These are phyloP conservation scores for Moniliophthora roreri DNA, from an alignment of 1,284 basidiomycete genomes.

Conservation along the genomic window DNA sequence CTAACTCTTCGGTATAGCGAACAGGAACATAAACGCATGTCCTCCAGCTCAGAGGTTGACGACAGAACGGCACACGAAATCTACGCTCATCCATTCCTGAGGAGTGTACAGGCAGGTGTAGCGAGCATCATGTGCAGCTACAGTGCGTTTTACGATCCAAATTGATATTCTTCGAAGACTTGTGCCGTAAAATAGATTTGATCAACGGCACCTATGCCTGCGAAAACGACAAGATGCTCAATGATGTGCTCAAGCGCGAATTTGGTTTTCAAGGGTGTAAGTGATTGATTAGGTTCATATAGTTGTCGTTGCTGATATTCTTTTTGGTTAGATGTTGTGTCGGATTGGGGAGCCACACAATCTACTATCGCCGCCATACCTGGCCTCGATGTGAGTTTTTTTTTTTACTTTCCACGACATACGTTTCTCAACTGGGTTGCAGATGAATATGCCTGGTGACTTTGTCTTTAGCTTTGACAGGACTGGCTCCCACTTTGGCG, in stretches of 20 bases:
- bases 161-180: neutral
- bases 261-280: conserved; percentile 77
- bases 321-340: conserved; percentile 9
- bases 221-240: conserved; percentile 74
- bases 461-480: conserved; percentile 34
- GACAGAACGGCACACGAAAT: conserved; percentile 19
- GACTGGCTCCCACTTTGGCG: conserved; percentile 10
- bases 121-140: conserved; percentile 80
- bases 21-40: conserved; percentile 14
- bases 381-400: conserved; percentile 19
- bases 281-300: no score
- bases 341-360: conserved; percentile 20
- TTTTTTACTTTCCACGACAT: conserved; percentile 23
- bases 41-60: conserved; percentile 15
- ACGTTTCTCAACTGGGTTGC: no score
- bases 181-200: conserved; percentile 42
- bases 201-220: conserved; percentile 82
- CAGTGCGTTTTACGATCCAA: conserved; percentile 32
- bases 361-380: conserved; percentile 14
- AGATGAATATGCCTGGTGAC: conserved; percentile 32
- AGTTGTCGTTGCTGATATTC: neutral
- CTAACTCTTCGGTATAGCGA: conserved; percentile 5
- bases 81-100: conserved; percentile 18
- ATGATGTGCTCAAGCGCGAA: conserved; percentile 78
- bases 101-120: conserved; percentile 52